These are phyloP conservation scores for Wakefieldia striispora DNA, from an alignment of 768 basidiomycete genomes.

Conservation along the genomic window DNA sequence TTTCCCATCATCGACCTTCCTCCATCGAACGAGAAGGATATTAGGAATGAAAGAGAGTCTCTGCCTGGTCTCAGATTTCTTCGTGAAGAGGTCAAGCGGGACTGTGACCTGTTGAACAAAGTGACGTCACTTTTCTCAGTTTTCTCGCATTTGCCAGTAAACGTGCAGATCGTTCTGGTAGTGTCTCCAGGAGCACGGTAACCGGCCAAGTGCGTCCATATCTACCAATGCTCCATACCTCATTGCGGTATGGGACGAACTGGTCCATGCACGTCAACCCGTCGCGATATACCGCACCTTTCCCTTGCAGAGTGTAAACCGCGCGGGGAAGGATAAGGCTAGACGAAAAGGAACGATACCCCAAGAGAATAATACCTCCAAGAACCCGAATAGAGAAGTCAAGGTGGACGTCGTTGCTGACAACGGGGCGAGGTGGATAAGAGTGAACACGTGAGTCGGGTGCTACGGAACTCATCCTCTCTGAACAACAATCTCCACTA, in stretches of 20 bases:
- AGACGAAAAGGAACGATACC: not conserved
- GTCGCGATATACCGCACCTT: constrained; percentile 55
- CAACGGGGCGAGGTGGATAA: constrained; percentile 73
- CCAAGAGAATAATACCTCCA: not conserved
- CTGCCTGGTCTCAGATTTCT: constrained; percentile 42
- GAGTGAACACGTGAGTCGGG: constrained; percentile 78
- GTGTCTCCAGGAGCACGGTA: constrained; percentile 49
- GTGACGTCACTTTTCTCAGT: constrained; percentile 17
- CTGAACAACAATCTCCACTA: not conserved
- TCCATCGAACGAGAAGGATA: not conserved
- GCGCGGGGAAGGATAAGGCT: not conserved
- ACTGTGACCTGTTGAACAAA: constrained; percentile 41
- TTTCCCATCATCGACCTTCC: constrained; percentile 35
- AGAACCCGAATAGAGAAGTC: constrained; percentile 27
- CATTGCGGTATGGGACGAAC: constrained; percentile 79
- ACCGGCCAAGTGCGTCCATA: constrained; percentile 22
- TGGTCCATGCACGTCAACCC: constrained; percentile 57
- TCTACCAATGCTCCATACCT: constrained; percentile 82
- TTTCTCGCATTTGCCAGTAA: not conserved
- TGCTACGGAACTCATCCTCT: not conserved
- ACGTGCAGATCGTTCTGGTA: constrained; percentile 43
- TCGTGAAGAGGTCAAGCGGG: constrained; percentile 42
- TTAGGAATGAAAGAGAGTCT: constrained; percentile 9
- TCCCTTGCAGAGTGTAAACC: not conserved
- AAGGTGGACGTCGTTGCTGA: constrained; percentile 84